phyloP scores from a whole-genome alignment of 108 stramenopile species.

The Hondaea fermentalgiana region DNA sequence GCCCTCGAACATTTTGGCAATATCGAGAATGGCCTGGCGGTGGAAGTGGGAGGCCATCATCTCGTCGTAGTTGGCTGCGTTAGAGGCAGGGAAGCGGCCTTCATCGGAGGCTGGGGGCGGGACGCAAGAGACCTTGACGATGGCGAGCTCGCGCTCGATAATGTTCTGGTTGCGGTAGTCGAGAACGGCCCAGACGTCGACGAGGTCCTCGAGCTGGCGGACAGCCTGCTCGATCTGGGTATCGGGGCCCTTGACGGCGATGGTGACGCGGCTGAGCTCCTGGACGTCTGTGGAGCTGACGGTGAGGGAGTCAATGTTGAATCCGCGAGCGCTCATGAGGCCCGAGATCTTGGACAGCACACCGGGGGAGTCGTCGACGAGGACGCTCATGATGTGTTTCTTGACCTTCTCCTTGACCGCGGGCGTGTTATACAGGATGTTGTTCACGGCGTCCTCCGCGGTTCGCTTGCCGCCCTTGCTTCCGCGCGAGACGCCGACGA shows the following conservation, averaged over 20 bases:
- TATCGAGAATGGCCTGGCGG: constrained; percentile 11
- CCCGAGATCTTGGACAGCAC: constrained; percentile 8
- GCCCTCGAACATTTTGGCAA: constrained; percentile 13
- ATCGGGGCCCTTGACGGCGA: constrained; percentile 1
- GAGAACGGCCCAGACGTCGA: constrained; percentile 7
- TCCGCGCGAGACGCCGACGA: background rate
- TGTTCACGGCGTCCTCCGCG: constrained; percentile 1
- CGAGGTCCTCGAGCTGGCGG: constrained; percentile 16
- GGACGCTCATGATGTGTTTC: background rate
- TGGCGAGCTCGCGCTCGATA: constrained; percentile 17
- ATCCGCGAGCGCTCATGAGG: constrained; percentile 6
- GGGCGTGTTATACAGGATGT: constrained; percentile 16
- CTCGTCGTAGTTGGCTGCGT: background rate
- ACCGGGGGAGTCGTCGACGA: background rate
- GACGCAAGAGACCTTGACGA: constrained; percentile 10
- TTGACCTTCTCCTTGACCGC: background rate
- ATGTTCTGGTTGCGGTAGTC: background rate
- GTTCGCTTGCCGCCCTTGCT: background rate
- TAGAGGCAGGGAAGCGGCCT: background rate
- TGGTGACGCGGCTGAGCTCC: constrained; percentile 14
- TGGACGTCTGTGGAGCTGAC: constrained; percentile 5
- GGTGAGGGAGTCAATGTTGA: constrained; percentile 19
- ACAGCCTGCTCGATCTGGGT: constrained; percentile 11
- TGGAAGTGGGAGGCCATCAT: constrained; percentile 14
- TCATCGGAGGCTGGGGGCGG: background rate